Base-by-base conservation (phyloP, 495 filamentous ascomycete species). In the Penicillium coprophilum region DNA sequence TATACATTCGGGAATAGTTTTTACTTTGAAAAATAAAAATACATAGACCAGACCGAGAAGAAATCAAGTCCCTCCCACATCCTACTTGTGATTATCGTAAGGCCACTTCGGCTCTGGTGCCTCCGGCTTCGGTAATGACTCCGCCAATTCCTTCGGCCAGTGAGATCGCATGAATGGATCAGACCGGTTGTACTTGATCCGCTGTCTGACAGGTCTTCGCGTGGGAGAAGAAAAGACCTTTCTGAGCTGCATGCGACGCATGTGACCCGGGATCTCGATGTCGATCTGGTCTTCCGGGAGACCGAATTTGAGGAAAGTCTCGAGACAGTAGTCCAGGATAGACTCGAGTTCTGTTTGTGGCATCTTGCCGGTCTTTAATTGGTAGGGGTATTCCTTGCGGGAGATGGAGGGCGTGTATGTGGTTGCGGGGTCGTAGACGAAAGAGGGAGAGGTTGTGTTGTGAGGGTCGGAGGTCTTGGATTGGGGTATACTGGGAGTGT, bases 281-380 rank as follows among this genome's bases (percentile, higher is more conserved):
- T 71, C 68, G 39, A 78, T 70, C 28, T 74, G 62, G 3, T 66
- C 48, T 20, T 67, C 60, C 6, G 59, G 53, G 28, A 77, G 60
- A 11, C 66, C 61, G 20, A 71, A 60, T 31, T 48, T 27, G n/a
- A 69, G 50, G 60, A 75, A 78, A 50, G 63, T 63, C 17, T 57
- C 32, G 13, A 71, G 69, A 59, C 74, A 77, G 58, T 69, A 77
- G 31, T 71, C 68, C 11, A 79, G 65, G 19, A 72, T 60, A 7
- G 59, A 46, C 31, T 61, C 60, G 0, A 66, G 23, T 23, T 57
- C 50, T 36, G 60, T 46, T 20, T 36, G 13, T 3, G 64, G 64
- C 5, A 59, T 56, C 6, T 34, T 53, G n/a, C 45, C 62, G 23
- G 57, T 44, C 0, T 21, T 41, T 3, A 20, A 45, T 50, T 46